Conservation (phyloP, 2,329 filamentous ascomycete species). For the Rhinocladiella similis region DNA sequence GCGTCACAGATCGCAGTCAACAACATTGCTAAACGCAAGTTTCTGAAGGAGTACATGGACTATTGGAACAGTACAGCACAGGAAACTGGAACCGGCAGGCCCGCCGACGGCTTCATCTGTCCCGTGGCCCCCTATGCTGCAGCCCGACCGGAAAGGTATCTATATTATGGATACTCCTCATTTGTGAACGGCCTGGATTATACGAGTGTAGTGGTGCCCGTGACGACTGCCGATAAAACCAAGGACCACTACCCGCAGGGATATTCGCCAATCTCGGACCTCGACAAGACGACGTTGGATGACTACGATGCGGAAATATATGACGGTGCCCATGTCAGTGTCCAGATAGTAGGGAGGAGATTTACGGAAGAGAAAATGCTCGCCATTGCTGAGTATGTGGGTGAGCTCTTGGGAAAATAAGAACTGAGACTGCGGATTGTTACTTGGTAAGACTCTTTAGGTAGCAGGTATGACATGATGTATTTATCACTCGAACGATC, state of each 20-base stretch:
- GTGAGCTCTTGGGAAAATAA: conserved; percentile 24
- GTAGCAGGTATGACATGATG: neutral
- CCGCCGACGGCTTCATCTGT: conserved; percentile 54
- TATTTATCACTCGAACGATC: too few relatives aligned
- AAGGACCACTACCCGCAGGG: conserved; percentile 38
- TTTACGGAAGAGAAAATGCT: conserved; percentile 55
- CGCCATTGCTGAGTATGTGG: conserved; percentile 45
- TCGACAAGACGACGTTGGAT: conserved; percentile 47
- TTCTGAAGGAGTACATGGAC: conserved; percentile 61
- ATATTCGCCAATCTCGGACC: conserved; percentile 43
- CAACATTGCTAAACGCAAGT: conserved; percentile 56
- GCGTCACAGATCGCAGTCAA: conserved; percentile 46
- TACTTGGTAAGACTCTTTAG: too few relatives aligned
- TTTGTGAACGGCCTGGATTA: conserved; percentile 43
- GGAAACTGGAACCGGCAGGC: conserved; percentile 50
- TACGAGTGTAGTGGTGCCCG: conserved; percentile 46
- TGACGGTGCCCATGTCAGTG: conserved; percentile 48
- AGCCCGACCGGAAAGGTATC: conserved; percentile 39
- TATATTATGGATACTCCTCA: conserved; percentile 41
- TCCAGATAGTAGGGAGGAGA: conserved; percentile 52
- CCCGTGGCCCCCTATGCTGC: conserved; percentile 46
- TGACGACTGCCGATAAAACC: conserved; percentile 44
- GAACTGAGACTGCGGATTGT: neutral
- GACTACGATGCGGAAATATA: conserved; percentile 53
- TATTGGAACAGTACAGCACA: conserved; percentile 61